A percentile compares a stretch with the other conserved stretches of the same genome.
phyloP scores from a whole-genome alignment of 345 rosid species.

The Erysimum cheiranthoides region DNA sequence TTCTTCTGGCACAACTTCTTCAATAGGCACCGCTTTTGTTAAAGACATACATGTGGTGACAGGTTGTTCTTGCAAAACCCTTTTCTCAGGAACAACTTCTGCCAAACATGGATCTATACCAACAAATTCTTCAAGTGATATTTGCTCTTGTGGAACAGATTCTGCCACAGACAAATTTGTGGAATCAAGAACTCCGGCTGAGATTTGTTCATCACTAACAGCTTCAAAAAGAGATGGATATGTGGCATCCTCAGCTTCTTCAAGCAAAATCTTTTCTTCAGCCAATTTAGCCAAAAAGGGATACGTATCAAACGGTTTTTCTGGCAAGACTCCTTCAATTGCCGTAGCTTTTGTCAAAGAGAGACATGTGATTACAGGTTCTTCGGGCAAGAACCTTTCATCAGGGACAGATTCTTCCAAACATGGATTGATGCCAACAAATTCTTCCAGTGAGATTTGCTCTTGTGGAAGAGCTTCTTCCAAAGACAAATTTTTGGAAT shows the following conservation, averaged over 20 bases:
- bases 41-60: slow-evolving; percentile 16
- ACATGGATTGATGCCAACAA: slow-evolving; percentile 22
- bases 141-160: slow-evolving; percentile 5
- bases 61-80: slow-evolving; percentile 24
- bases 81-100: slow-evolving; percentile 24
- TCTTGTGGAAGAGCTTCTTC: slow-evolving; percentile 25
- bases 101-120: not conserved
- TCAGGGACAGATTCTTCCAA: slow-evolving; percentile 24
- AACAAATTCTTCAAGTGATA: not conserved
- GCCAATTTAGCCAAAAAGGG: slow-evolving; percentile 2
- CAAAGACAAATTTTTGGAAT: slow-evolving; percentile 9
- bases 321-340: slow-evolving; percentile 15
- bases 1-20: slow-evolving; percentile 19
- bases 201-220: slow-evolving; percentile 7
- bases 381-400: slow-evolving; percentile 27
- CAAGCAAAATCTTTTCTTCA: slow-evolving; percentile 15
- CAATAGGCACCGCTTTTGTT: slow-evolving; percentile 7
- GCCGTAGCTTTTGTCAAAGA: slow-evolving; percentile 17
- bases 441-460: slow-evolving; percentile 10
- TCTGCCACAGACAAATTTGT: slow-evolving; percentile 1
- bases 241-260: slow-evolving; percentile 24
- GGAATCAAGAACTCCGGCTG: not conserved
- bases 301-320: slow-evolving; percentile 19
- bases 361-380: slow-evolving; percentile 28
- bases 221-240: slow-evolving; percentile 17